Percentiles rank a stretch among this genome's conserved stretches.
These are phyloP conservation scores for Huntiella bhutanensis DNA, from an alignment of 2,329 filamentous ascomycete genomes.

Conservation along the genomic window DNA sequence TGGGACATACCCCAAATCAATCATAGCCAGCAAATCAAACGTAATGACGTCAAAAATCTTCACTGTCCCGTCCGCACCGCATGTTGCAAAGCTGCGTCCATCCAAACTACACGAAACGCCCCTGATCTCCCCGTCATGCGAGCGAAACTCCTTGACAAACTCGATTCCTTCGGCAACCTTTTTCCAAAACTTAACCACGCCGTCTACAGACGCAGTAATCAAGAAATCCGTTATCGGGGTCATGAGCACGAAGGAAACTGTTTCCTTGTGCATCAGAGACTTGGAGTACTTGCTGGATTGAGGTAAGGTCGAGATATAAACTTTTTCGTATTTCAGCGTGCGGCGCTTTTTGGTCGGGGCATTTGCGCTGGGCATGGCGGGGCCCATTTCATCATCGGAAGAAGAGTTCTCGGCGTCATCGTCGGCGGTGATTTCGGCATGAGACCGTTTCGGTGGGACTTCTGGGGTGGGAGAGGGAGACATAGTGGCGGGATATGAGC, in stretches of 20 bases:
- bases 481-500: background rate
- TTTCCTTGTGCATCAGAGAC: conserved; percentile 96
- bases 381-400: conserved; percentile 73
- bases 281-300: conserved; percentile 70
- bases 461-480: conserved; percentile 6
- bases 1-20: conserved; percentile 57
- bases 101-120: conserved; percentile 75
- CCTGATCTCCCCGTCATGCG: conserved; percentile 69
- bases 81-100: conserved; percentile 82
- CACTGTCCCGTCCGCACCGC: conserved; percentile 57
- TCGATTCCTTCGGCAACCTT: conserved; percentile 79
- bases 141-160: conserved; percentile 95
- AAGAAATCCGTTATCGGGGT: conserved; percentile 87
- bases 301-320: conserved; percentile 81
- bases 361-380: conserved; percentile 62
- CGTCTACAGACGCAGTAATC: conserved; percentile 82
- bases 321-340: conserved; percentile 81
- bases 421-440: conserved; percentile 27
- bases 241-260: conserved; percentile 70
- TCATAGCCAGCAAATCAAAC: conserved; percentile 70
- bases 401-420: conserved; percentile 41
- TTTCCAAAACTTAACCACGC: conserved; percentile 99
- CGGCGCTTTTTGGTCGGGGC: conserved; percentile 71
- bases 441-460: conserved; percentile 25
- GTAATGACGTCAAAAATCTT: conserved; percentile 73